Evolutionary conservation across 306 rosid species (phyloP).

Genomic region (Neltuma alba): DNA sequence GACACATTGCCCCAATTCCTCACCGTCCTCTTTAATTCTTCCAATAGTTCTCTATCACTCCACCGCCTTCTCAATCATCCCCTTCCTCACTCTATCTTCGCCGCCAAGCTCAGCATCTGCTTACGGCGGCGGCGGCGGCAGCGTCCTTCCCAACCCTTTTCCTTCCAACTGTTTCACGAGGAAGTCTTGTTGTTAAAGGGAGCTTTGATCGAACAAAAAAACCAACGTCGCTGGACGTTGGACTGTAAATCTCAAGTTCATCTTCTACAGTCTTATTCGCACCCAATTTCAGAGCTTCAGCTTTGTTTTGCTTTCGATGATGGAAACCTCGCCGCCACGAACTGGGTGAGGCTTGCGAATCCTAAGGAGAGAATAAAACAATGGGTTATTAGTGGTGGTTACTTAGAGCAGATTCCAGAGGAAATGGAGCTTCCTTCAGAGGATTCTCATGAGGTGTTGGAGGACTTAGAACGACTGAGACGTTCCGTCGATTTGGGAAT

Average conservation of each 20-base stretch:
- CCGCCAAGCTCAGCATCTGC: conserved; percentile 35
- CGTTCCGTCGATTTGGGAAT: conserved; percentile 62
- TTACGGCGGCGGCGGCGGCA: conserved; percentile 32
- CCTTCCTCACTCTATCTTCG: conserved; percentile 34
- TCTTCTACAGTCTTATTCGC: not conserved
- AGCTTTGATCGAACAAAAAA: conserved; percentile 42
- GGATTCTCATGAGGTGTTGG: not conserved
- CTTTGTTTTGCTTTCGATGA: conserved; percentile 50
- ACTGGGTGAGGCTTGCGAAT: not conserved
- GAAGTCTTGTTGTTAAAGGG: conserved; percentile 55
- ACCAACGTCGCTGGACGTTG: conserved; percentile 43
- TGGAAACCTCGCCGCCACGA: conserved; percentile 43
- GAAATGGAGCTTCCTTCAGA: not conserved
- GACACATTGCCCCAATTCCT: conserved; percentile 46
- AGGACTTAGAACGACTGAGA: conserved; percentile 34
- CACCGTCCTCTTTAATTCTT: conserved; percentile 49
- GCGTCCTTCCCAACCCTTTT: conserved; percentile 37
- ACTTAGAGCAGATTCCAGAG: not conserved
- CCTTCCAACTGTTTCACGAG: conserved; percentile 47
- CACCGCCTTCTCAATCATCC: conserved; percentile 33
- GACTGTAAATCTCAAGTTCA: conserved; percentile 37
- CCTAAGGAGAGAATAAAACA: not conserved
- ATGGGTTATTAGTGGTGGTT: not conserved
- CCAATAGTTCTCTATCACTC: conserved; percentile 37
- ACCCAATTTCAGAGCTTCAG: conserved; percentile 31